Percentiles rank a stretch among this genome's conserved stretches.
Evolutionary conservation across 2,329 filamentous ascomycete genomes (phyloP).

Genomic region (Xylaria arbuscula): DNA sequence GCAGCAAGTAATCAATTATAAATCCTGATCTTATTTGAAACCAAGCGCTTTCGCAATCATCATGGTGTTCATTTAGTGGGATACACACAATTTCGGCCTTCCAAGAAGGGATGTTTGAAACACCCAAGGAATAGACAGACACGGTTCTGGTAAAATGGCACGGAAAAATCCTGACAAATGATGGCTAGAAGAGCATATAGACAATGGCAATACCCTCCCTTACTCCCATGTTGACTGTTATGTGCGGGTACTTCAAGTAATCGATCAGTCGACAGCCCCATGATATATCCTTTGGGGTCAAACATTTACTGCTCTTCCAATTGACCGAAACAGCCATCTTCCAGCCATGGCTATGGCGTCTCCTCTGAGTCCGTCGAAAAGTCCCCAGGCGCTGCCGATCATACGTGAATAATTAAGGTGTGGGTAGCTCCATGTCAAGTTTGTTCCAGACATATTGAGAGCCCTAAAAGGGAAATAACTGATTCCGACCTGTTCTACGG

Average conservation of each 20-base stretch:
- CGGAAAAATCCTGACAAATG: slow-evolving; percentile 11
- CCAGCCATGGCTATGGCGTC: no score
- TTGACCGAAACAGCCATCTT: no score
- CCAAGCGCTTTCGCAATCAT: not conserved
- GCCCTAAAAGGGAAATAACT: no score
- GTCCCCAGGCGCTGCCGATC: no score
- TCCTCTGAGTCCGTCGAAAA: no score
- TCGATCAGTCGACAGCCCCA: no score
- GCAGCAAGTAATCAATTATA: slow-evolving; percentile 77
- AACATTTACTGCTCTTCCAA: no score
- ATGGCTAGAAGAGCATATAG: slow-evolving; percentile 21
- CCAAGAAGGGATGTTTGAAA: not conserved
- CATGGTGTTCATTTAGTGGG: not conserved
- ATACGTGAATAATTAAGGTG: no score
- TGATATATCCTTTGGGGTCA: not conserved
- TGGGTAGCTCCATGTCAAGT: no score
- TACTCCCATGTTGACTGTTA: not conserved
- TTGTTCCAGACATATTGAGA: no score
- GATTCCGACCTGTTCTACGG: no score
- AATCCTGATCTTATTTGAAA: not conserved
- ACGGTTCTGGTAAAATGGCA: slow-evolving; percentile 21
- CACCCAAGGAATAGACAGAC: slow-evolving; percentile 21
- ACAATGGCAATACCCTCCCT: slow-evolving; percentile 29
- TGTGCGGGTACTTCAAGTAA: not conserved
- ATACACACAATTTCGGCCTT: slow-evolving; percentile 1